A percentile compares a stretch with the other conserved stretches of the same genome.
Conservation (phyloP, 2,329 filamentous ascomycete genomes). For the Stylonectria norvegica region DNA sequence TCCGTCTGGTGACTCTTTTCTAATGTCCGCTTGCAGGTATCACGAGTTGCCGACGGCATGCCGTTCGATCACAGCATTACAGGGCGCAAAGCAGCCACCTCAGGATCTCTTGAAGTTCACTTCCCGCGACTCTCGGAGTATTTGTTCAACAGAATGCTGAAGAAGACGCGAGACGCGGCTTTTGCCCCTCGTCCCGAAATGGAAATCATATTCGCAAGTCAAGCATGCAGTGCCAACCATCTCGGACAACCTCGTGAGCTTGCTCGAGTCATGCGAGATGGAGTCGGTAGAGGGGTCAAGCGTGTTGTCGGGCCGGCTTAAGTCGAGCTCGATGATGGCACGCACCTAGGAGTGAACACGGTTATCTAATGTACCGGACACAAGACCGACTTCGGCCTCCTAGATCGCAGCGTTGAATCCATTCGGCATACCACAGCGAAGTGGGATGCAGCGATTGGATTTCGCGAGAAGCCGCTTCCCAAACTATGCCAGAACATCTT, state of each 20-base stretch:
- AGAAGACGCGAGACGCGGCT: slow-evolving; percentile 19
- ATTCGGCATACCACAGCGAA: slow-evolving; percentile 20
- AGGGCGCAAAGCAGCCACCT: slow-evolving; percentile 29
- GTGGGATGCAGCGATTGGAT: slow-evolving; percentile 25
- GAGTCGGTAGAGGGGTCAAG: slow-evolving; percentile 29
- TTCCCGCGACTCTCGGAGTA: slow-evolving; percentile 21
- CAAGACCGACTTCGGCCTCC: slow-evolving; percentile 27
- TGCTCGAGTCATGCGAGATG: slow-evolving; percentile 37
- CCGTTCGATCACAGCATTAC: slow-evolving; percentile 35
- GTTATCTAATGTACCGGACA: slow-evolving; percentile 38
- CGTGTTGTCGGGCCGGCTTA: slow-evolving; percentile 22
- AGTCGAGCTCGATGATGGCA: slow-evolving; percentile 30
- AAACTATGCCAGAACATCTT: slow-evolving; percentile 44
- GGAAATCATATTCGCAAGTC: slow-evolving; percentile 26
- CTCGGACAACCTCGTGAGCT: slow-evolving; percentile 27
- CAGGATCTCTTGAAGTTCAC: slow-evolving; percentile 27
- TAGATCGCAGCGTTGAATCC: slow-evolving; percentile 27
- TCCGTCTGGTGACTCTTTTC: neutral
- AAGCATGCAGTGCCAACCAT: slow-evolving; percentile 25
- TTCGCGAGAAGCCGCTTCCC: slow-evolving; percentile 29
- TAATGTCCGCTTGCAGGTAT: slow-evolving; percentile 17
- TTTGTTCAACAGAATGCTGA: slow-evolving; percentile 21
- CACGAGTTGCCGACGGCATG: slow-evolving; percentile 31
- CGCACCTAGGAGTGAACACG: slow-evolving; percentile 25
- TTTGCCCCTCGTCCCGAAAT: slow-evolving; percentile 28